Base-by-base conservation (phyloP, 148 eudicot genomes). In the Nyssa sinensis region DNA sequence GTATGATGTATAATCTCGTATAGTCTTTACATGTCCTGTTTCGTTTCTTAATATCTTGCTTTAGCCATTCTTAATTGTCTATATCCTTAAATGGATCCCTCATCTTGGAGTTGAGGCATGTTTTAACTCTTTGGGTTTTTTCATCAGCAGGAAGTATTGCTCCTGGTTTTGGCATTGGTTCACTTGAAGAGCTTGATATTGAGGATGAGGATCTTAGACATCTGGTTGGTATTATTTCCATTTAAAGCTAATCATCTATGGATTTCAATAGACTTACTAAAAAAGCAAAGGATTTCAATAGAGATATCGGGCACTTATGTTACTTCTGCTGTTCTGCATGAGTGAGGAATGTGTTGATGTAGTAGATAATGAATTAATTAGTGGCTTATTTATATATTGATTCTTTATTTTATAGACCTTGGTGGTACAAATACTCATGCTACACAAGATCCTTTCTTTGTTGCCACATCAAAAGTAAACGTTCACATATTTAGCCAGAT, bases 131-230 rank as follows among this genome's bases (percentile, higher is more conserved):
- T 51, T 77, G 72, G 70, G 74, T 75, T 24, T 77, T 66, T 83
- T 75, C 67, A 69, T 77, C 86, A 89, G 89, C 95, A 83, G 88
- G 88, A 88, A 92, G 80, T 81, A 71, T 84, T 82, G 92, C 92
- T 81, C 88, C 93, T 81, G 98, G 98, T 64, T 94, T 94, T 85
- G 97, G 98, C 72, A 90, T 94, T 81, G 98, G 98, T 60, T 97
- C 97, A 28, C 83, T 94, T 77, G 98, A 94, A 85, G 98, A 94
- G 74, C 85, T 84, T 81, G 98, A 88, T 84, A 84, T 79, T 70
- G 97, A 94, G 86, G 98, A 94, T 67, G 95, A 90, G 80, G 98
- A 94, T 88, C 87, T 94, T 94, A 94, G 81, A 83, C 87, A 63
- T 71, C 95, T 74, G 97, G 98, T 91, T 66, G 80, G 86, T 79